A percentile compares a stretch with the other conserved stretches of the same genome.
These are phyloP conservation scores for Trichoderma sp. DNA, from an alignment of 2,329 filamentous ascomycete species.

Conservation along the genomic window DNA sequence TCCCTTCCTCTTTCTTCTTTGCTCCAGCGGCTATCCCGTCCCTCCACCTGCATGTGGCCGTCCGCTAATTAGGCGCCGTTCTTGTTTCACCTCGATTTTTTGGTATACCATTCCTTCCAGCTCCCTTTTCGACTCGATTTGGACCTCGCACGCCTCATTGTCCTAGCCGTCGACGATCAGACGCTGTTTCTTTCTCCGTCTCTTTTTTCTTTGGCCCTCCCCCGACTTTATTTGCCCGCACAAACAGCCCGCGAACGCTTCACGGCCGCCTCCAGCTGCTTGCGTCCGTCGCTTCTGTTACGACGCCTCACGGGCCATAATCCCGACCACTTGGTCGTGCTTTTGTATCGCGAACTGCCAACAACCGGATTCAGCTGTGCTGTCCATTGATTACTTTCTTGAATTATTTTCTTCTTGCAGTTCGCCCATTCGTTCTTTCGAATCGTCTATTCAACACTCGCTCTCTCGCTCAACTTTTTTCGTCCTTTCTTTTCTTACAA, in stretches of 20 bases:
- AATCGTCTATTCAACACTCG: constrained; percentile 18
- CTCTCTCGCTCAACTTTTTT: constrained; percentile 16
- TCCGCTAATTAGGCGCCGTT: constrained; percentile 29
- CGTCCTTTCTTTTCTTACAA: constrained; percentile 21
- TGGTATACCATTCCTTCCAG: constrained; percentile 27
- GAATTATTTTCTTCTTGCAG: constrained; percentile 20
- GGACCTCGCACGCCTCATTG: constrained; percentile 17
- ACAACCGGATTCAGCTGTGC: constrained; percentile 51
- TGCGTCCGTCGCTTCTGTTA: constrained; percentile 3
- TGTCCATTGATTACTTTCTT: constrained; percentile 39
- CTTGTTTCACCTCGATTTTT: constrained; percentile 32
- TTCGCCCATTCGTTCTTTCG: constrained; percentile 26
- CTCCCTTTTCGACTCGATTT: constrained; percentile 24
- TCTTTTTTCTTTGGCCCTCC: neutral
- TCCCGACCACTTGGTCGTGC: constrained; percentile 22
- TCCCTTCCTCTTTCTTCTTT: constrained; percentile 19
- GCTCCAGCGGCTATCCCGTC: constrained; percentile 22
- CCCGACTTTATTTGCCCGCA: constrained; percentile 5
- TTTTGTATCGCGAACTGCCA: constrained; percentile 22
- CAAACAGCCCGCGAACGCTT: constrained; percentile 1
- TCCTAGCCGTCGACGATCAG: constrained; percentile 22
- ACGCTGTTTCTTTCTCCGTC: neutral
- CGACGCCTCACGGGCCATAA: constrained; percentile 15
- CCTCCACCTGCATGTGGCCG: constrained; percentile 26
- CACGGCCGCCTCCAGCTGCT: neutral